Evolutionary conservation across 1,284 basidiomycete genomes (phyloP), one percentile per base, ranked within the genome.

Genomic region (Trametes versicolor): DNA sequence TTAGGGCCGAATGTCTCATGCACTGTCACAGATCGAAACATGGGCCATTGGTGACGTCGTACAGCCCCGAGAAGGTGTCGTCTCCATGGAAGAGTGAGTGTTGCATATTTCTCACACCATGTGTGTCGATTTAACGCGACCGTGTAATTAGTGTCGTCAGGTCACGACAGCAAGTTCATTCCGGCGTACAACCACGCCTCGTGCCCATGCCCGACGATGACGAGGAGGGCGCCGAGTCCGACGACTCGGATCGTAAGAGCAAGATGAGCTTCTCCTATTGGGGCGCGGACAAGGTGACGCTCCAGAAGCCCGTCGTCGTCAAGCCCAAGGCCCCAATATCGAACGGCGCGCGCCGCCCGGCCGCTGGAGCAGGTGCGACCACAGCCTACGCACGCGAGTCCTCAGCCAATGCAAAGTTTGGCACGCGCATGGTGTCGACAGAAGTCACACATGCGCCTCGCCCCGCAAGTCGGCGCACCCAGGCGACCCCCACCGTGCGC

Each of bases 191-290:
- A 70, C 91, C 91, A 8, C 82, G 82, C 71, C 88, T 92, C 47
- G 82, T 93, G 21, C 91, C 91, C 32, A 81, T 92, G 68, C 91
- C 91, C 6, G 83, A 86, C 41, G 86, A 89, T 54, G 88, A 91
- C 52, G 77, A 79, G 6, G 78, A 78, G 34, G 78, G 77, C 25
- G 80, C 76, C 27, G 91, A 92, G 29, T 94, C 93, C 3, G 91
- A 93, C 70, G 92, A 94, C 71, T 94, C 92, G 9, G 92, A 94
- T 75, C 86, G 89, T 76, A 94, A 94, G 81, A 92, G 90, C 81
- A 94, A 94, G 77, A 94, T 94, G 93, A 92, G 90, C 79, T 94
- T 94, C 78, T 95, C 93, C 2, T 94, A 94, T 75, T 94, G 92
- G 93, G 92, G 92, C 29, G 93, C 93, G 23, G 92, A 94, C 80